These are phyloP conservation scores for Limnomonas spitsbergensis DNA, from an alignment of 139 green algal species.

Conservation along the genomic window DNA sequence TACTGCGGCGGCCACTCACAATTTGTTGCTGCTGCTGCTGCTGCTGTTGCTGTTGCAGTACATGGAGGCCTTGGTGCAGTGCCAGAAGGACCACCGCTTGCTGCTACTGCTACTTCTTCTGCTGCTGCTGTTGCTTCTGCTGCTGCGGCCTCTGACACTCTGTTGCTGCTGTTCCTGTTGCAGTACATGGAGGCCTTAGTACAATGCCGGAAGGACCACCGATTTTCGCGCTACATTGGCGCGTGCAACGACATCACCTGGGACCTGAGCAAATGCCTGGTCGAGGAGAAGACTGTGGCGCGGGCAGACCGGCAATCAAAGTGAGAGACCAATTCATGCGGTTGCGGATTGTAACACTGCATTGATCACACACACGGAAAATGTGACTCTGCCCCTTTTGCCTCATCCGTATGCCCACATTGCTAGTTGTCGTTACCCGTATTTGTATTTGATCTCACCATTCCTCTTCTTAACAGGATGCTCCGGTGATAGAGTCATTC, in stretches of 20 bases:
- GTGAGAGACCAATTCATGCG: constrained; percentile 2
- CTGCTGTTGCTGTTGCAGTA: too few species aligned
- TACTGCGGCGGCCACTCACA: too few species aligned
- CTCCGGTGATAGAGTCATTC: too few species aligned
- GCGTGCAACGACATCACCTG: constrained; percentile 65
- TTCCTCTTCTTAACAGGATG: too few species aligned
- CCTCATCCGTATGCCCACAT: not conserved
- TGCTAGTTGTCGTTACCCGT: not conserved
- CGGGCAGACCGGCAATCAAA: constrained; percentile 20
- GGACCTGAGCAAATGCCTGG: constrained; percentile 63
- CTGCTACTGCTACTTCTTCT: not conserved
- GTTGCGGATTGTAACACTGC: not conserved
- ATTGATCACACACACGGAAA: too few species aligned
- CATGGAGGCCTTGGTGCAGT: constrained; percentile 65
- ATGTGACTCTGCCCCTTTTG: not conserved
- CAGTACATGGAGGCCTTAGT: constrained; percentile 72
- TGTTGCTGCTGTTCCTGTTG: too few species aligned
- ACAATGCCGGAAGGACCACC: constrained; percentile 64
- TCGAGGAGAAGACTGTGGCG: constrained; percentile 66
- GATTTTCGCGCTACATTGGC: constrained; percentile 59
- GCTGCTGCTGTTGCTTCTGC: too few species aligned
- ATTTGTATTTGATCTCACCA: too few species aligned
- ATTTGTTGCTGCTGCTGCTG: too few species aligned
- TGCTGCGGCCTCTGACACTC: too few species aligned
- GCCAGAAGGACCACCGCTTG: constrained; percentile 59